Evolutionary conservation across 495 filamentous ascomycete species (phyloP).

Genomic region (Parathielavia appendiculata): DNA sequence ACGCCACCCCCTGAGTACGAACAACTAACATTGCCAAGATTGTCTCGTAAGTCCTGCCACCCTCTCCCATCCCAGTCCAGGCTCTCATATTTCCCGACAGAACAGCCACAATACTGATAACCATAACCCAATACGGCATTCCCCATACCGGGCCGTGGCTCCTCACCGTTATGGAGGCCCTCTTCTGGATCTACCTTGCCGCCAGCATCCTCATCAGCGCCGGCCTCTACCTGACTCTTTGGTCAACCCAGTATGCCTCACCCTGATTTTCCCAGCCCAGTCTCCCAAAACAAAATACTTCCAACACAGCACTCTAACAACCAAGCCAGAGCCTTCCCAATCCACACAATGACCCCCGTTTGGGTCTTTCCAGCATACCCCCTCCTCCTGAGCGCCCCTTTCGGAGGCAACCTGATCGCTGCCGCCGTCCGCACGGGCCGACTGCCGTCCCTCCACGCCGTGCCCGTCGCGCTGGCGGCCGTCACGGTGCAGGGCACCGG

Average conservation of each 20-base stretch:
- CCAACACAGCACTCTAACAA: background rate
- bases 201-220: conserved; percentile 60
- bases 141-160: conserved; percentile 64
- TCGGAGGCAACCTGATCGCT: conserved; percentile 61
- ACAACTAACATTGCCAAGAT: background rate
- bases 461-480: conserved; percentile 66
- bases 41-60: conserved; percentile 12
- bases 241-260: conserved; percentile 47
- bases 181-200: conserved; percentile 71
- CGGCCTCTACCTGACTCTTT: conserved; percentile 69
- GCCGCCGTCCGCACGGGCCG: conserved; percentile 33
- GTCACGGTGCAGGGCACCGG: conserved; percentile 76
- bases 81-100: conserved; percentile 32
- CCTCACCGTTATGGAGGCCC: conserved; percentile 51
- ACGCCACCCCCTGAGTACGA: background rate
- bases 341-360: conserved; percentile 81
- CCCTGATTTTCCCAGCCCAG: conserved; percentile 1
- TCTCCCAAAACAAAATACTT: background rate
- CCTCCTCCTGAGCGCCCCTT: conserved; percentile 71
- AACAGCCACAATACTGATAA: conserved; percentile 72
- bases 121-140: conserved; percentile 73
- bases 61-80: background rate
- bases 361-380: conserved; percentile 93
- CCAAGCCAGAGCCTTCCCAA: conserved; percentile 56
- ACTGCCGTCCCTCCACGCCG: conserved; percentile 41